Base-by-base conservation (phyloP, 176 grass and related monocot genomes). In the Zea luxurians region DNA sequence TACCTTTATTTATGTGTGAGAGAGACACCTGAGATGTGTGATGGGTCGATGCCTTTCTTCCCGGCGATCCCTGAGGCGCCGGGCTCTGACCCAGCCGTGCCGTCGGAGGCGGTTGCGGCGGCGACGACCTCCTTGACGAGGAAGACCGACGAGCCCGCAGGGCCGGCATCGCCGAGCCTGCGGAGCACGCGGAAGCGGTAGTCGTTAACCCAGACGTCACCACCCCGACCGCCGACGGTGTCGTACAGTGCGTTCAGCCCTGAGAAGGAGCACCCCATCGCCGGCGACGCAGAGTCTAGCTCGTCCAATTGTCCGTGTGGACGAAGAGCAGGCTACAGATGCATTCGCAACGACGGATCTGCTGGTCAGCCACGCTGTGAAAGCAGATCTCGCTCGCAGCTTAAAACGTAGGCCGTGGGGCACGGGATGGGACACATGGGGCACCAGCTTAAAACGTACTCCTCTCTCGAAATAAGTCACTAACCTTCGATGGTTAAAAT, bases 221-320 rank as follows among this genome's bases (percentile, higher is more conserved):
- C 88, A 12, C 81, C 81, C n/a, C 81, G 78, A 7, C 83, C 83
- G 64, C 79, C 83, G 17, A 78, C 89, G 73, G 83, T 83, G 71
- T 81, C 88, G 72, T 91, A 97, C 40, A 97, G 75, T 70, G 91
- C 91, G 81, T 91, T 97, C 10, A 93, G 84, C 15, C 93, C 94
- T 12, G 94, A 97, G 83, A 97, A 91, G 37, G 94, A 93, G 80
- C 94, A 97, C 44, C 94, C 94, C 94, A 97, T 97, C 57, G 78
- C 70, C 10, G 36, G 18, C 71, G 64, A 34, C 49, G 15, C 60
- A 13, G 48, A 64, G 13, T 74, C 52, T 13, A 79, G 60, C 48
- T 69, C 80, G 41, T 54, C 57, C 15, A 38, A 44, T 78, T 35
- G 48, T 38, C 37, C 35, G 18, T 18, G 73, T 18, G 18, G 77